These are phyloP conservation scores for Sutorius australiensis DNA, from an alignment of 768 basidiomycete species.

Conservation along the genomic window DNA sequence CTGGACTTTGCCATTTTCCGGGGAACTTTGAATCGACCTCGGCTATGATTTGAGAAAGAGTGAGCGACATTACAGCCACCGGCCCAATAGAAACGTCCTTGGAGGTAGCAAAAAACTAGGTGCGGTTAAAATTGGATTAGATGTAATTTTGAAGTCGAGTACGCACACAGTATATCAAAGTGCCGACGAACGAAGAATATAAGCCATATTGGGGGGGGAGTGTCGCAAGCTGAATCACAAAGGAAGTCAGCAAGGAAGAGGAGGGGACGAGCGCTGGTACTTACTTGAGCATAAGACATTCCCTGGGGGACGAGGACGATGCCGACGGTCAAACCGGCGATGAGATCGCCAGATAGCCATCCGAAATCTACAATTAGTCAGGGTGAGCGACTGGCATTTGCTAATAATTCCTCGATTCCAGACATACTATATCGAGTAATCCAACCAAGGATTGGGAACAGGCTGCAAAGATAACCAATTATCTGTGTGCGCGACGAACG, in stretches of 20 bases:
- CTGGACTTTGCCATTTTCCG: slow-evolving; percentile 55
- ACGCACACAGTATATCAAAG: slow-evolving; percentile 76
- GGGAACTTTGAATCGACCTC: slow-evolving; percentile 54
- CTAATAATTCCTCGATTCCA: background rate
- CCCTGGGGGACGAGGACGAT: slow-evolving; percentile 94
- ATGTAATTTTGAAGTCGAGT: background rate
- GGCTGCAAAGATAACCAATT: slow-evolving; percentile 56
- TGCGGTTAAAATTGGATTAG: background rate
- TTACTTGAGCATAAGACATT: slow-evolving; percentile 82
- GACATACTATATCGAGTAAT: slow-evolving; percentile 78
- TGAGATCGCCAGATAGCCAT: slow-evolving; percentile 83
- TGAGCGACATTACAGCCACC: slow-evolving; percentile 96
- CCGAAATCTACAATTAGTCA: slow-evolving; percentile 48
- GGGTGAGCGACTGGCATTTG: background rate
- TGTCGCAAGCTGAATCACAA: slow-evolving; percentile 61
- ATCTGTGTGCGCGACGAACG: slow-evolving; percentile 36
- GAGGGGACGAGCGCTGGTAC: background rate
- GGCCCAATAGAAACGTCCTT: slow-evolving; percentile 99
- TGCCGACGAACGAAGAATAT: slow-evolving; percentile 90
- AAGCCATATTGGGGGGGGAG: slow-evolving; percentile 87
- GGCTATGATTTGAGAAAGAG: slow-evolving; percentile 75
- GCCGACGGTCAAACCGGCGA: slow-evolving; percentile 91
- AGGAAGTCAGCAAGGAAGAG: background rate
- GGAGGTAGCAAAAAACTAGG: slow-evolving; percentile 89
- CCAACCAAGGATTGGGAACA: slow-evolving; percentile 89